Evolutionary conservation across 2,329 filamentous ascomycete species (phyloP), one percentile per base, ranked within the genome.

Genomic region (Ophiostoma pallidulum): DNA sequence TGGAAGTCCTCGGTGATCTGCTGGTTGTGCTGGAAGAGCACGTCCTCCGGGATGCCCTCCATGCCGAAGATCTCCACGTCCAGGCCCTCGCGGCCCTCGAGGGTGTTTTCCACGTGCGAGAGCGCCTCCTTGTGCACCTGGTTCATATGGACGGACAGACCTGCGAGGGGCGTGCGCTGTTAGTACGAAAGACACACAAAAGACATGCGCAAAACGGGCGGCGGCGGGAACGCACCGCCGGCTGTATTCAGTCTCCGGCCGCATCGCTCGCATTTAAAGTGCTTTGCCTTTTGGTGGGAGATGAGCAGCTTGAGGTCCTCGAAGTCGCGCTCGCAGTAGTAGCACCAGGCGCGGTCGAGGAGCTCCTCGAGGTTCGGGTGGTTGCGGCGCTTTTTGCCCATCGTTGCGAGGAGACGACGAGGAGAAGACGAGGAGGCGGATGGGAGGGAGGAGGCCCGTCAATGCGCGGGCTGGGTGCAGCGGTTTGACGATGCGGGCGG

Each of bases 271-370:
- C 92, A 98, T 67, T 95, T 96, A 75, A 95, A 97, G 66, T 98
- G 92, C 68, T 97, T 97, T n/a, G 91, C 90, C 65, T 96, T 97
- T 62, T 97, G 92, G 66, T 98, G 92, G 49, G 86, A 90, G 58
- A 95, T 94, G 54, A 98, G 80, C 57, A 97, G 89, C 72, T 95
- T 96, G 40, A 95, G 67, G 65, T 98, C 92, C 65, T 97, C 90
- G 64, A 97, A 98, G 68, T 97, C 91, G 70, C 91, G 86, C 68
- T 98, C 92, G 67, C 92, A 98, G 72, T 98, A 98, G 70, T 95
- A 98, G 71, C 92, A 98, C 90, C 90, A 97, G 42, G 91, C 85
- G 49, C 90, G 84, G 56, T 74, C 72, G 53, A 98, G 78, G 57
- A 95, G 74, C 68, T 97, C 89, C 70, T 97, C 86, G 57, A 96